Evolutionary conservation across 208 protist species (phyloP).

Genomic region (Leishmania lainsoni): DNA sequence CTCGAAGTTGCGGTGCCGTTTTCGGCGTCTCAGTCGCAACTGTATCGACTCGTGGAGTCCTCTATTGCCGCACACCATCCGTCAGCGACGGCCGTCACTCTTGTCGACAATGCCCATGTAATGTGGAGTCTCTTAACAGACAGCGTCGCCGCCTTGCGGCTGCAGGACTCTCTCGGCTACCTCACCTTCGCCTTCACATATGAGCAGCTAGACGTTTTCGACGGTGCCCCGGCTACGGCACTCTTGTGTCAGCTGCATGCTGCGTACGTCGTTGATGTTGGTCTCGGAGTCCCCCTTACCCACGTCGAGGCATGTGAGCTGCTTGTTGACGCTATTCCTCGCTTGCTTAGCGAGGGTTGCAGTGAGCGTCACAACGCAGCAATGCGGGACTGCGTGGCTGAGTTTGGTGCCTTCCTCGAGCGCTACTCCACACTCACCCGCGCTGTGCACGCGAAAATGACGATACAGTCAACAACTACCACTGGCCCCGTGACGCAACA

Average conservation of each 20-base stretch:
- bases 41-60: slow-evolving; percentile 26
- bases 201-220: background rate
- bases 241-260: slow-evolving; percentile 33
- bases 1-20: slow-evolving; percentile 56
- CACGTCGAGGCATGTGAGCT: slow-evolving; percentile 54
- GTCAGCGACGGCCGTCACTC: background rate
- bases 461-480: slow-evolving; percentile 56
- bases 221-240: background rate
- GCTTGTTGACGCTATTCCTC: slow-evolving; percentile 43
- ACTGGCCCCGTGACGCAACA: slow-evolving; percentile 64
- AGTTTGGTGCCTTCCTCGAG: slow-evolving; percentile 78
- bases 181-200: slow-evolving; percentile 47
- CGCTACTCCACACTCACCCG: slow-evolving; percentile 68
- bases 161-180: slow-evolving; percentile 71
- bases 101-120: slow-evolving; percentile 16
- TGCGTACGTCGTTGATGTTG: slow-evolving; percentile 54
- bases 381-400: slow-evolving; percentile 56
- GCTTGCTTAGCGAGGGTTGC: slow-evolving; percentile 44
- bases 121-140: slow-evolving; percentile 19
- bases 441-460: slow-evolving; percentile 51
- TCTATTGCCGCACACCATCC: slow-evolving; percentile 16
- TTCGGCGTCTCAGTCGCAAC: slow-evolving; percentile 38
- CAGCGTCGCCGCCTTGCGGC: slow-evolving; percentile 42
- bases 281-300: slow-evolving; percentile 65
- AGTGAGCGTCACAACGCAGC: slow-evolving; percentile 66